Conservation (phyloP, 352 stramenopile species). For the Peronospora destructor region DNA sequence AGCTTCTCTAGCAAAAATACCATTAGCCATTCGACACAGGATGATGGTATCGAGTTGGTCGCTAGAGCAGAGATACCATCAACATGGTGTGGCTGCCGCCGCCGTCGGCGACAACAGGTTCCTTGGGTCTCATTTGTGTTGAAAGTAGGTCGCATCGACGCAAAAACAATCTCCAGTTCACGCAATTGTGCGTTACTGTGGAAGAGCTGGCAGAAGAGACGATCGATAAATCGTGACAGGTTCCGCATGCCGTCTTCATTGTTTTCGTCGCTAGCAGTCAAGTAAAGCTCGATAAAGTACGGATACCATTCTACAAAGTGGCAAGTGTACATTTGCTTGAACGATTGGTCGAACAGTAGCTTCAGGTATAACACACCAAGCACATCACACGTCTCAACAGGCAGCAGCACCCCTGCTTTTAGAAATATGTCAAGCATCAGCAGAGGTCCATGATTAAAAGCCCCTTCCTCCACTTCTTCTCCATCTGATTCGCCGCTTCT, state of each 20-base stretch:
- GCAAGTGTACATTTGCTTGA: conserved; percentile 78
- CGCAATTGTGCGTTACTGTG: conserved; percentile 71
- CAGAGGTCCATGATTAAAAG: conserved; percentile 10
- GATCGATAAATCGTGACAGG: conserved; percentile 75
- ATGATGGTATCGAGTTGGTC: conserved; percentile 23
- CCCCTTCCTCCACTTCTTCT: conserved; percentile 10
- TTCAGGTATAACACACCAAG: conserved; percentile 81
- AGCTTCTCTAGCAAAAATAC: conserved; percentile 60
- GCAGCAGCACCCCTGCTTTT: conserved; percentile 59
- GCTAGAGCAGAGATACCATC: conserved; percentile 7
- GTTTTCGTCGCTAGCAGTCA: conserved; percentile 55
- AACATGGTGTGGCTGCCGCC: conserved; percentile 7
- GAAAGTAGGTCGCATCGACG: conserved; percentile 19
- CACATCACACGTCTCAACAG: conserved; percentile 61
- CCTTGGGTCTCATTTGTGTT: conserved; percentile 9
- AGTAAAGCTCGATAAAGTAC: conserved; percentile 70
- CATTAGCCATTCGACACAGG: conserved; percentile 61
- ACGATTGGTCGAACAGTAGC: conserved; percentile 69
- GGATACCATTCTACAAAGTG: conserved; percentile 80
- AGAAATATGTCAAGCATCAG: conserved; percentile 66
- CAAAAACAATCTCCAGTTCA: conserved; percentile 52
- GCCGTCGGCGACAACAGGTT: conserved; percentile 4
- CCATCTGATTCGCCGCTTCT: conserved; percentile 11
- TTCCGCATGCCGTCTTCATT: conserved; percentile 73
- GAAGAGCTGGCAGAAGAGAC: conserved; percentile 81